Conservation (phyloP, 805 yeast species). For the Ogataea polymorpha region DNA sequence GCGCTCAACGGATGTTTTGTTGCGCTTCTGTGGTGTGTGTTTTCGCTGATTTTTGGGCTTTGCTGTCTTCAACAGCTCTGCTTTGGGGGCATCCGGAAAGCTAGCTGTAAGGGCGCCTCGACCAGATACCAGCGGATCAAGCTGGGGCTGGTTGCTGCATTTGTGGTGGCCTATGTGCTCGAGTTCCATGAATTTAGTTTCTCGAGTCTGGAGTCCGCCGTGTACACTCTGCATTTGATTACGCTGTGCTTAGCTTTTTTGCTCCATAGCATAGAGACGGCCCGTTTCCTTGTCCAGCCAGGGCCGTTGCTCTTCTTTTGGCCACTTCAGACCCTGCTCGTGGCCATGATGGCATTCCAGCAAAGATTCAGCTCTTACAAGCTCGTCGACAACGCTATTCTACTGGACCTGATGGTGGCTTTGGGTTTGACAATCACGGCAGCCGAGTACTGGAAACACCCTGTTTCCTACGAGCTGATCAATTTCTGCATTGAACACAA, state of each 20-base stretch:
- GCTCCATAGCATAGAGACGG: conserved; percentile 42
- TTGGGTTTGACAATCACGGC: conserved; percentile 33
- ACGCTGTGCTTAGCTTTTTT: conserved; percentile 36
- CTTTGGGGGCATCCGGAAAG: neutral
- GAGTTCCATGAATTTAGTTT: conserved; percentile 5
- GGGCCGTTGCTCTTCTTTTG: conserved; percentile 42
- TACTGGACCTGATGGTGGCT: conserved; percentile 25
- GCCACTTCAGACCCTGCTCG: conserved; percentile 28
- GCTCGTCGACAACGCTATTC: conserved; percentile 9
- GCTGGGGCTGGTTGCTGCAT: neutral
- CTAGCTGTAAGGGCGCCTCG: conserved; percentile 7
- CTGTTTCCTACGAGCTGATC: conserved; percentile 39
- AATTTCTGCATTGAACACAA: conserved; percentile 34
- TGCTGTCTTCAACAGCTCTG: conserved; percentile 24
- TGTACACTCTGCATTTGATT: conserved; percentile 5
- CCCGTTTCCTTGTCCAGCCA: conserved; percentile 36
- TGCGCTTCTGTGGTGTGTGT: conserved; percentile 15
- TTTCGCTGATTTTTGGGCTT: conserved; percentile 11
- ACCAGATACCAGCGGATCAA: conserved; percentile 5
- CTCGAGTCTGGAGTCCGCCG: neutral
- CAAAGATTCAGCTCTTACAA: conserved; percentile 31
- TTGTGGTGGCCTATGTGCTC: neutral
- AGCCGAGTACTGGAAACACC: conserved; percentile 36
- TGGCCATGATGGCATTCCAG: conserved; percentile 19
- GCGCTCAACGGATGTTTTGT: conserved; percentile 33